Conservation (phyloP, 345 rosid species). For the Hibiscus mutabilis region DNA sequence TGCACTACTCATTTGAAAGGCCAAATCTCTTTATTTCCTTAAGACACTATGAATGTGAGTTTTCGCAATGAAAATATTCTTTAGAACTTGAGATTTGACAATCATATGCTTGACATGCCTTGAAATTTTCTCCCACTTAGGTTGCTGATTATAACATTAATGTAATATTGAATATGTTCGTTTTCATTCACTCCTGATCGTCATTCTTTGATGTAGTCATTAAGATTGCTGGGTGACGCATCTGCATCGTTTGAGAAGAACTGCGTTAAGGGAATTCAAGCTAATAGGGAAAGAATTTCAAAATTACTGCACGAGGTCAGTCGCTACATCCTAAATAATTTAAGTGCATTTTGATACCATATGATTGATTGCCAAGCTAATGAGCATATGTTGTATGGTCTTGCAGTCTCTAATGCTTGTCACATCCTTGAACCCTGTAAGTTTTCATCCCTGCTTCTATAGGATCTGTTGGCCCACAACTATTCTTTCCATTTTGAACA, state of each 20-base stretch:
- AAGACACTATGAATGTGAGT: background rate
- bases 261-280: conserved; percentile 83
- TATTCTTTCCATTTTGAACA: background rate
- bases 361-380: conserved; percentile 5
- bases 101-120: background rate
- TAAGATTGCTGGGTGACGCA: conserved; percentile 86
- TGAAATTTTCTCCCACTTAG: no score
- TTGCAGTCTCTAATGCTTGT: conserved; percentile 96
- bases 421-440: conserved; percentile 94
- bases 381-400: conserved; percentile 9
- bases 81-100: background rate
- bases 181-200: background rate
- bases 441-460: conserved; percentile 21
- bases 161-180: background rate
- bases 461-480: background rate
- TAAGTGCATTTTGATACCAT: conserved; percentile 2
- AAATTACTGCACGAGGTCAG: conserved; percentile 86
- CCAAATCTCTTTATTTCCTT: background rate
- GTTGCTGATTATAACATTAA: background rate
- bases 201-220: conserved; percentile 39
- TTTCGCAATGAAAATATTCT: background rate
- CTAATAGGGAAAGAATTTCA: conserved; percentile 79
- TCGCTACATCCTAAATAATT: conserved; percentile 8
- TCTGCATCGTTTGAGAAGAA: conserved; percentile 93
- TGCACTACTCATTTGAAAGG: background rate